Evolutionary conservation across 2,329 filamentous ascomycete species (phyloP), one percentile per base, ranked within the genome.

Genomic region (Hypoxylon sp.): DNA sequence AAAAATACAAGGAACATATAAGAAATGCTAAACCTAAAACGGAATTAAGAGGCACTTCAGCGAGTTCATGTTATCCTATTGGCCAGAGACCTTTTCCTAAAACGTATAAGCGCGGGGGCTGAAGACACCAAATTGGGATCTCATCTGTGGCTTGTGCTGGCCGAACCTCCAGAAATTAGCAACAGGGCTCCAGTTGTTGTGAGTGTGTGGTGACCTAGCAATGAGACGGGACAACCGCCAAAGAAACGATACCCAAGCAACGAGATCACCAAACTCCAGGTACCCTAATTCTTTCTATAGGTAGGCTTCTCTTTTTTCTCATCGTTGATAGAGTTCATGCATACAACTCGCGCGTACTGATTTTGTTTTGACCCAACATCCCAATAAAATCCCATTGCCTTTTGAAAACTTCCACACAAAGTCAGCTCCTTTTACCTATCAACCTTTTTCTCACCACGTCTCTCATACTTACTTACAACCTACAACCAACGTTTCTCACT

Each of bases 141-240:
- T 59, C 19, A 63, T 52, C 61, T 69, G 69, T 70, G 68, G 68
- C 70, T 72, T 61, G 69, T 55, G 59, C 55, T 45, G 60, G 61
- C 71, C 58, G 72, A 72, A 73, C 71, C 75, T 75, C 67, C 69
- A 75, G 76, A 77, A 77, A 74, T 71, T 71, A 75, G 73, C 75
- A 71, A 70, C 67, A 63, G 64, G 60, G 38, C 46, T 46, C 48
- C 46, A 65, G 49, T 50, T 51, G 34, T 30, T 60, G 17, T 49
- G 21, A 51, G 64, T 28, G 41, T 30, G n/a, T 63, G 45, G 67
- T 57, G 46, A 58, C 62, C 34, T 43, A 46, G 55, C 38, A 49
- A 36, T 32, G 38, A 30, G 43, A 43, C 41, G 55, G 30, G 43
- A 28, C 25, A 30, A 19, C 23, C 46, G 46, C 46, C 17, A 49